Percentiles rank a stretch among this genome's conserved stretches.
Evolutionary conservation across 768 basidiomycete species (phyloP).

Genomic region (Boletus tomentosulus): DNA sequence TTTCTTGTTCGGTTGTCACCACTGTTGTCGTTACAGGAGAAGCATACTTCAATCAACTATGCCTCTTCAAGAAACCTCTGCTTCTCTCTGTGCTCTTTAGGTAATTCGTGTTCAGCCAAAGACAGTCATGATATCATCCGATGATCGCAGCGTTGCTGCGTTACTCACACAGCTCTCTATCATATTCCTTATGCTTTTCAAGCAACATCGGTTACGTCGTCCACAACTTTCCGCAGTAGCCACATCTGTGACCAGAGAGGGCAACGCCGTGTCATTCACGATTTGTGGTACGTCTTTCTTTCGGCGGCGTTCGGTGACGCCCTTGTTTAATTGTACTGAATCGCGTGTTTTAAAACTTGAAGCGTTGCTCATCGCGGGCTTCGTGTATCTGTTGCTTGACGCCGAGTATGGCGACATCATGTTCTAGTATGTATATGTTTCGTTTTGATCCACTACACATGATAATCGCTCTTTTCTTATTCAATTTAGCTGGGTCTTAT

Average conservation of each 20-base stretch:
- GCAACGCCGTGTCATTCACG: background rate
- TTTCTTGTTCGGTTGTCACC: constrained; percentile 1
- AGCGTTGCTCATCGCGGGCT: constrained; percentile 2
- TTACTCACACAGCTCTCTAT: constrained; percentile 2
- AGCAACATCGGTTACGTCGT: background rate
- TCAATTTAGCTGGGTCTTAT: constrained; percentile 3
- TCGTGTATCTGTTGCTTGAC: constrained; percentile 6
- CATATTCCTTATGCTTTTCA: constrained; percentile 3
- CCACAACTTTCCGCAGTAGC: background rate
- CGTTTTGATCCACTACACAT: background rate
- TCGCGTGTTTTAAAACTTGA: background rate
- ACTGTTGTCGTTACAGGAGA: background rate
- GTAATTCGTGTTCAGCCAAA: background rate
- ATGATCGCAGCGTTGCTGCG: background rate
- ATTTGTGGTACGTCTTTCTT: background rate
- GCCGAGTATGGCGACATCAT: constrained; percentile 3
- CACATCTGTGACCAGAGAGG: constrained; percentile 4
- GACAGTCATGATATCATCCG: background rate
- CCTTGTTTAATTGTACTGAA: background rate
- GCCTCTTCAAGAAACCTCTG: constrained; percentile 4
- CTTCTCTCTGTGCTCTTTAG: constrained; percentile 1
- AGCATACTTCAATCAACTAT: constrained; percentile 3
- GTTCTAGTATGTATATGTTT: constrained; percentile 9
- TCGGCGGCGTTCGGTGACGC: background rate
- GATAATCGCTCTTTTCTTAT: background rate